These are phyloP conservation scores for Leavenworthia alabamica DNA, from an alignment of 345 rosid genomes.

Conservation along the genomic window DNA sequence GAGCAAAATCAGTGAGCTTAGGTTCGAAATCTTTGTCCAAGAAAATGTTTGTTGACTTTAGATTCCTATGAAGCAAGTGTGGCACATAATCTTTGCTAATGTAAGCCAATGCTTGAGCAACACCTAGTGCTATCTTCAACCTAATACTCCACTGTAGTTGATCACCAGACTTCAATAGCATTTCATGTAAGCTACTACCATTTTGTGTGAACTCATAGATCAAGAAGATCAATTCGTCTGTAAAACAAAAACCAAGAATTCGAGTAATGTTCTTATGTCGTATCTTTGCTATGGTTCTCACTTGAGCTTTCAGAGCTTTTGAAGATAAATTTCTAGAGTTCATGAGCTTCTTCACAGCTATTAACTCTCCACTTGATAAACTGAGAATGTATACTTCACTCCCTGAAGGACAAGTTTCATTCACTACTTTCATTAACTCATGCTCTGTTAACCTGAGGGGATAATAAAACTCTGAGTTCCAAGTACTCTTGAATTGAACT, in stretches of 20 bases:
- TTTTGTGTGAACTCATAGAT: constrained; percentile 60
- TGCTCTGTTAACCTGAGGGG: constrained; percentile 75
- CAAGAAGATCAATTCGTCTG: constrained; percentile 62
- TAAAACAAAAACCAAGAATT: constrained; percentile 78
- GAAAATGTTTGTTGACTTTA: constrained; percentile 71
- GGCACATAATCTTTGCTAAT: constrained; percentile 75
- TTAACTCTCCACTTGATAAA: constrained; percentile 68
- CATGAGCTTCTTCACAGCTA: constrained; percentile 70
- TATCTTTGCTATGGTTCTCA: constrained; percentile 78
- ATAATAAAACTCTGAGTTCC: constrained; percentile 78
- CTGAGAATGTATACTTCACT: constrained; percentile 48
- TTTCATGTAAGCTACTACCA: constrained; percentile 77
- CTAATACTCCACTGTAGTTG: constrained; percentile 67
- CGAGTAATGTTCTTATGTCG: constrained; percentile 71
- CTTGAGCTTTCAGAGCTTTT: constrained; percentile 63
- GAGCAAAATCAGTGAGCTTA: constrained; percentile 73
- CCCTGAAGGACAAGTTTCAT: constrained; percentile 55
- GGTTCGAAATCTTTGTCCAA: constrained; percentile 66
- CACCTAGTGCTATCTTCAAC: constrained; percentile 70
- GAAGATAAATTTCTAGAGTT: constrained; percentile 56
- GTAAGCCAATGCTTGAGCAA: constrained; percentile 75
- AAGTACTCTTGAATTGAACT: constrained; percentile 40
- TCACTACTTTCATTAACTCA: constrained; percentile 56
- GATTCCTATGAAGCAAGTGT: constrained; percentile 68
- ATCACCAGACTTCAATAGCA: constrained; percentile 43